Evolutionary conservation across 371 early-diverging fungal species (phyloP).

Genomic region (Thermomucor indicae-seudaticae): DNA sequence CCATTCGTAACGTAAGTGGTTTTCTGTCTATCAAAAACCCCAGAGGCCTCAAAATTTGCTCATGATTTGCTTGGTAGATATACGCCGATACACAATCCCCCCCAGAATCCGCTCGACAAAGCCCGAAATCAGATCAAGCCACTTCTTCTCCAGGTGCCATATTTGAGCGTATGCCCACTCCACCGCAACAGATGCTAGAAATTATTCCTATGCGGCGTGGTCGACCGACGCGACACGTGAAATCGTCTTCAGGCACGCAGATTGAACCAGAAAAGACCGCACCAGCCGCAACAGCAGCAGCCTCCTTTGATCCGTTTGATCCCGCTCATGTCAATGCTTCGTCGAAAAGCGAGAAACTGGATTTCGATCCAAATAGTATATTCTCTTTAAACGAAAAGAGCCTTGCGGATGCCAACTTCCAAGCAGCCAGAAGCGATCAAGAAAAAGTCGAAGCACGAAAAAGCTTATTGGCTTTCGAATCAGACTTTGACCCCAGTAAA

Average conservation of each 20-base stretch:
- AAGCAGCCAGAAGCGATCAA: neutral
- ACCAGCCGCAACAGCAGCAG: neutral
- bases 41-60: neutral
- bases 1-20: slow-evolving; percentile 51
- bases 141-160: slow-evolving; percentile 28
- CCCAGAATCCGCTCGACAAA: neutral
- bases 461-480: slow-evolving; percentile 16
- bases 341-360: too few species aligned
- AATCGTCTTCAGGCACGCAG: slow-evolving; percentile 1
- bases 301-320: neutral
- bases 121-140: neutral
- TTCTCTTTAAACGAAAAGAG: slow-evolving; percentile 1
- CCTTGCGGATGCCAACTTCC: too few species aligned
- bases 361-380: neutral
- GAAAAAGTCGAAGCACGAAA: neutral
- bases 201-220: slow-evolving; percentile 77
- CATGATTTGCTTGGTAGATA: neutral
- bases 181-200: slow-evolving; percentile 37
- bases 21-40: slow-evolving; percentile 14
- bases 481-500: slow-evolving; percentile 9
- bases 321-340: slow-evolving; percentile 2
- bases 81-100: neutral
- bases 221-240: slow-evolving; percentile 49
- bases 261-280: neutral
- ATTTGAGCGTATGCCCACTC: slow-evolving; percentile 33